These are phyloP conservation scores for Begonia peltatifolia DNA, from an alignment of 306 rosid genomes.

Conservation along the genomic window DNA sequence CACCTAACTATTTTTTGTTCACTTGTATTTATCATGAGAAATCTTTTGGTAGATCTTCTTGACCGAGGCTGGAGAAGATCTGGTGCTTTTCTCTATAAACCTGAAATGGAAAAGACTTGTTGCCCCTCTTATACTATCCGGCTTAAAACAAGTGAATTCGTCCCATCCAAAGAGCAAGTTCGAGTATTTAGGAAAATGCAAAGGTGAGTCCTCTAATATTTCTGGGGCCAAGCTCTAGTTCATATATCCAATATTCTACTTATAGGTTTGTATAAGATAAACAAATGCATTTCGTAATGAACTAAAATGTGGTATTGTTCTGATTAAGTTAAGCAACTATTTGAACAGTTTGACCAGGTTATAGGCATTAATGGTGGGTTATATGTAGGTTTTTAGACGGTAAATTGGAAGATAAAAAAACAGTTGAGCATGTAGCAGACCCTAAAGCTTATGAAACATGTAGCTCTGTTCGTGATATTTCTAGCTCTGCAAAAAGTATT, in stretches of 20 bases:
- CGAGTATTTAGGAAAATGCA: conserved; percentile 65
- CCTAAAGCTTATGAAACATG: conserved; percentile 24
- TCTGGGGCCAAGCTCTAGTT: not conserved
- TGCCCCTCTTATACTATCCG: conserved; percentile 97
- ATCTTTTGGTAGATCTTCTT: conserved; percentile 43
- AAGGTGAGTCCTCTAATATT: conserved; percentile 33
- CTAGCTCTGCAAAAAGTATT: conserved; percentile 26
- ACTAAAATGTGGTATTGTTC: not conserved
- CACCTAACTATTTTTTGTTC: too few species aligned
- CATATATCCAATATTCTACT: not conserved
- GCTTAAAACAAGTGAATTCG: conserved; percentile 45
- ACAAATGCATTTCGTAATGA: not conserved
- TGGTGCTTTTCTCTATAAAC: conserved; percentile 80
- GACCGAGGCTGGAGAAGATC: conserved; percentile 97
- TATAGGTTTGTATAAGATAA: not conserved
- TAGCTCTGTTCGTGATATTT: conserved; percentile 17
- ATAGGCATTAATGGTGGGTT: not conserved
- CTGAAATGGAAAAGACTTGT: conserved; percentile 89
- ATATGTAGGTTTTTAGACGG: conserved; percentile 73
- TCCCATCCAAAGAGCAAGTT: conserved; percentile 74
- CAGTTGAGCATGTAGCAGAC: conserved; percentile 21
- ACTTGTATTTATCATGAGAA: too few species aligned
- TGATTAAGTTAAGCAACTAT: not conserved
- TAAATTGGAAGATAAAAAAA: conserved; percentile 33
- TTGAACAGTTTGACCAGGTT: not conserved